phyloP scores from a whole-genome alignment of 176 grass and related monocot species.

The Phyllostachys edulis region DNA sequence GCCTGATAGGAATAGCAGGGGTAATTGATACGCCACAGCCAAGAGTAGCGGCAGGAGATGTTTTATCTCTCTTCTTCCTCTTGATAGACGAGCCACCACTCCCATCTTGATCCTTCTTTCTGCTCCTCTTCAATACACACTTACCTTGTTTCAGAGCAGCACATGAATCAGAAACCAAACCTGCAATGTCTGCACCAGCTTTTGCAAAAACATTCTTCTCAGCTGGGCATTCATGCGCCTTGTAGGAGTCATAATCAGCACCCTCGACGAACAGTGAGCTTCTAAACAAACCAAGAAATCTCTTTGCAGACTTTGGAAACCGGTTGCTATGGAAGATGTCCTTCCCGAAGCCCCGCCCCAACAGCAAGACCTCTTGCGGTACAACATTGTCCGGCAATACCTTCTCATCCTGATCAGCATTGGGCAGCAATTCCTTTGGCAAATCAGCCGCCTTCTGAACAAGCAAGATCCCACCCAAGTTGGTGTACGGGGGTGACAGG shows the following conservation, averaged over 20 bases:
- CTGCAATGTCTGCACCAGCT: not conserved
- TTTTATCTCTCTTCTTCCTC: slow-evolving; percentile 24
- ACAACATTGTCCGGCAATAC: not conserved
- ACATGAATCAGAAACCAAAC: not conserved
- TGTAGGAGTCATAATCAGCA: slow-evolving; percentile 9
- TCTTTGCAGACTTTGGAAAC: slow-evolving; percentile 20
- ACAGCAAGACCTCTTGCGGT: slow-evolving; percentile 28
- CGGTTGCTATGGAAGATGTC: slow-evolving; percentile 13
- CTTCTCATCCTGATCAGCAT: slow-evolving; percentile 5
- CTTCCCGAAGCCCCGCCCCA: slow-evolving; percentile 25
- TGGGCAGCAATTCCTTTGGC: not conserved
- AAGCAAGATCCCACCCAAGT: not conserved
- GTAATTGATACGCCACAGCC: slow-evolving; percentile 15
- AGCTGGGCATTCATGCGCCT: slow-evolving; percentile 2
- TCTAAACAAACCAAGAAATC: slow-evolving; percentile 55
- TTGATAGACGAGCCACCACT: slow-evolving; percentile 2
- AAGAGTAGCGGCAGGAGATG: not conserved
- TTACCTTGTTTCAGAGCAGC: slow-evolving; percentile 25
- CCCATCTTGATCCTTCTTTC: slow-evolving; percentile 31
- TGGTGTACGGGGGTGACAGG: slow-evolving; percentile 70
- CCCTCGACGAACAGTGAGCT: slow-evolving; percentile 32
- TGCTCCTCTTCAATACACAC: slow-evolving; percentile 21
- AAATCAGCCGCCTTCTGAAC: not conserved
- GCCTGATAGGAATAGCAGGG: slow-evolving; percentile 51
- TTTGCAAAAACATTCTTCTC: not conserved